phyloP scores from a whole-genome alignment of 495 filamentous ascomycete species.

The Xylaria grammica region DNA sequence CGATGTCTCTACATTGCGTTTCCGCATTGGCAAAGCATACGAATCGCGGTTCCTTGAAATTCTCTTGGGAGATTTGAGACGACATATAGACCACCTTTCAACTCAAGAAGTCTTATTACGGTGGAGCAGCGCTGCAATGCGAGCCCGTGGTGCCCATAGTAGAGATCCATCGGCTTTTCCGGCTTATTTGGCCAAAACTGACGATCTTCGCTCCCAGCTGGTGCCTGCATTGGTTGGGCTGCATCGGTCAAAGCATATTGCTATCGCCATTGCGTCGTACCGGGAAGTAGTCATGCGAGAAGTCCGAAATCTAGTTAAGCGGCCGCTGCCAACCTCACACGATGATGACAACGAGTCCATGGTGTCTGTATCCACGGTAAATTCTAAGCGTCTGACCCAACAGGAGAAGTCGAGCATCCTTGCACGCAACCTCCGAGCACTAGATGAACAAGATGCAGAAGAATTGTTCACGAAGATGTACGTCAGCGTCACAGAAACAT shows the following conservation, averaged over 20 bases:
- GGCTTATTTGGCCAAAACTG: constrained; percentile 73
- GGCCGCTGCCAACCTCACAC: constrained; percentile 84
- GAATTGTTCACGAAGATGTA: constrained; percentile 83
- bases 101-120: constrained; percentile 75
- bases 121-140: constrained; percentile 64
- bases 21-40: constrained; percentile 84
- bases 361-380: constrained; percentile 83
- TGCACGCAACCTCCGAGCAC: constrained; percentile 86
- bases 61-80: constrained; percentile 77
- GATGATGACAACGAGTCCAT: constrained; percentile 93
- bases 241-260: constrained; percentile 75
- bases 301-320: constrained; percentile 83
- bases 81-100: constrained; percentile 81
- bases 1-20: constrained; percentile 75
- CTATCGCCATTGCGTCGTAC: constrained; percentile 81
- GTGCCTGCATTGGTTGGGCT: constrained; percentile 74
- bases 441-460: constrained; percentile 86
- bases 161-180: constrained; percentile 71
- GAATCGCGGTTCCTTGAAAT: constrained; percentile 80
- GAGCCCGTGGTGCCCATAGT: constrained; percentile 65
- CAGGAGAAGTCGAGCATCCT: constrained; percentile 89
- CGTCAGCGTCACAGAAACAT: constrained; percentile 81
- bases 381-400: constrained; percentile 69
- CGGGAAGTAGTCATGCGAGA: constrained; percentile 86
- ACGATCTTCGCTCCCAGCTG: constrained; percentile 69